phyloP scores from a whole-genome alignment of 2,329 filamentous ascomycete species.

The Pyrenochaeta sp. region DNA sequence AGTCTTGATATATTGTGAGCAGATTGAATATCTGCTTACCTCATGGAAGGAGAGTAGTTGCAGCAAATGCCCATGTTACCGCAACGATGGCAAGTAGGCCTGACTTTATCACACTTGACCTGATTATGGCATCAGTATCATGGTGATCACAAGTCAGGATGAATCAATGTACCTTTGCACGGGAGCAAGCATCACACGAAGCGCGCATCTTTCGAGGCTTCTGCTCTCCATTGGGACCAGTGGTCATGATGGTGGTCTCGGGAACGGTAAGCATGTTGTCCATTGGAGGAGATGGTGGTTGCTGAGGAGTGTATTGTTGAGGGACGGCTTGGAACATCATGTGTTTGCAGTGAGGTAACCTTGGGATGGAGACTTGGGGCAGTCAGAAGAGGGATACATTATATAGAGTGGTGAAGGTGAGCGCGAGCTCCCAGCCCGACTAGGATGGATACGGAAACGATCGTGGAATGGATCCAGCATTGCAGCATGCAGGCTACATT shows the following conservation, averaged over 20 bases:
- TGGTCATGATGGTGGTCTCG: slow-evolving; percentile 27
- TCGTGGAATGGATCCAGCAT: slow-evolving; percentile 28
- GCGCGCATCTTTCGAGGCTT: slow-evolving; percentile 49
- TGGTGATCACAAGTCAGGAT: neutral
- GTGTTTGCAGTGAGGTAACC: slow-evolving; percentile 14
- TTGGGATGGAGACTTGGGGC: slow-evolving; percentile 18
- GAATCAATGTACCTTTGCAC: slow-evolving; percentile 37
- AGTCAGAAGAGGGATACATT: slow-evolving; percentile 29
- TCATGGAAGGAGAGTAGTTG: slow-evolving; percentile 51
- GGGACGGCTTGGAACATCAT: slow-evolving; percentile 41
- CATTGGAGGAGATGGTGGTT: slow-evolving; percentile 31
- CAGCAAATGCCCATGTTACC: slow-evolving; percentile 49
- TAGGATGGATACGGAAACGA: slow-evolving; percentile 27
- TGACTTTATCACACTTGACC: slow-evolving; percentile 49
- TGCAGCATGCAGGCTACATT: slow-evolving; percentile 30
- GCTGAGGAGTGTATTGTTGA: slow-evolving; percentile 32
- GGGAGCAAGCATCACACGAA: slow-evolving; percentile 49
- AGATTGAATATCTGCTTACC: slow-evolving; percentile 28
- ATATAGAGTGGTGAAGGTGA: slow-evolving; percentile 38
- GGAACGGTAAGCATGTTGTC: slow-evolving; percentile 31
- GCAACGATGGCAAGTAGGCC: slow-evolving; percentile 47
- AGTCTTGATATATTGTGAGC: slow-evolving; percentile 22
- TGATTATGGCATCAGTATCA: slow-evolving; percentile 12
- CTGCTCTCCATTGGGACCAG: slow-evolving; percentile 28
- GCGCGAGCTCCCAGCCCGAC: slow-evolving; percentile 22